Base-by-base conservation (phyloP, 2,329 filamentous ascomycete genomes). In the Zymoseptoria pseudotritici region DNA sequence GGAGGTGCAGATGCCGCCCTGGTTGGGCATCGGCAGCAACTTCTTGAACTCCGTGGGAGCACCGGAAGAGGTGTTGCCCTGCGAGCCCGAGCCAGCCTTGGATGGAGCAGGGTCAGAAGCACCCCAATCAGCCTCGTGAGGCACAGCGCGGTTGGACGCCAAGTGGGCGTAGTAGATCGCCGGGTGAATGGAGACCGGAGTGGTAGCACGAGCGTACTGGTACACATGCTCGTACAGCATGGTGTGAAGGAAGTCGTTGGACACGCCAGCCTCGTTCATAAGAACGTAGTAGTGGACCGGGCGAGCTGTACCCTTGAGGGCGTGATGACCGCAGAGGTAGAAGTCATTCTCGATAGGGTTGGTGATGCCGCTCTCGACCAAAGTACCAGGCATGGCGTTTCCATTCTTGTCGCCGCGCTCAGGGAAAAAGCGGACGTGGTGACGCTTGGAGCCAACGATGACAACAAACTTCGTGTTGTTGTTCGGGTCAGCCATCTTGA, bases 91-190 rank as follows among this genome's bases (percentile, higher is more conserved):
- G 50, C 58, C 61, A 31, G 61, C 58, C 22, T 53, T 59, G 17
- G 65, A 57, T 1, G 61, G 57, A 17, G 54, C 61, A 21, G 60
- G 64, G 19, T 69, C 66, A 21, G 56, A 65, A 59, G 60, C 65
- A 55, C 62, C 63, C 66, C 72, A 75, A 26, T 73, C 72, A 63
- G 82, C 78, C 69, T 93, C 86, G 65, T 99, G 94, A 3, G 86
- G 80, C 57, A 86, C 86, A 20, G 90, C 91, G 55, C 94, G 89
- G 60, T 86, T 85, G 8, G 91, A 88, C 36, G 92, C 91, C 64
- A 99, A 76, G 75, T 99, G 94, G 0, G 95, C 91, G 67, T 99
- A 99, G 80, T 99, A 99, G 0, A 97, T 88, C 0, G 94, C 91
- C 0, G 94, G 94, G 65, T 83, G 89, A 0, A 94, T 76, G 0